Conservation (phyloP, 225 moss, liverwort and hornwort genomes). For the Bryum argenteum region DNA sequence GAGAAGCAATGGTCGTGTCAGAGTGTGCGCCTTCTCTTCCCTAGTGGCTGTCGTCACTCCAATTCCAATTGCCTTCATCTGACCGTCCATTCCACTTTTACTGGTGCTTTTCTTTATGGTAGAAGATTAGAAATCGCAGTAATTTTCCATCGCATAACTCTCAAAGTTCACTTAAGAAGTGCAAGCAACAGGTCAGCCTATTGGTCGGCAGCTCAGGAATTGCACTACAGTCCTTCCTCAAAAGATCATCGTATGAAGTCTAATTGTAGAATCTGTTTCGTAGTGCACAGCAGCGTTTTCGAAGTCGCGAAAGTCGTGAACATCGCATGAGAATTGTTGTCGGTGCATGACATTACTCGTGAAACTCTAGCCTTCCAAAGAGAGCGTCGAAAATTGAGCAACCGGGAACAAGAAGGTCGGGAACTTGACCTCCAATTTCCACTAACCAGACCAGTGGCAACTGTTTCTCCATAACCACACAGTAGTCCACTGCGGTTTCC, state of each 20-base stretch:
- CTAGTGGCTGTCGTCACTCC: conserved; percentile 40
- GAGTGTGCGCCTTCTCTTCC: conserved; percentile 33
- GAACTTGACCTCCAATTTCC: conserved; percentile 19
- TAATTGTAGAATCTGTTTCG: neutral
- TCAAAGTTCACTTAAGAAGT: conserved; percentile 20
- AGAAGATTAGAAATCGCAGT: neutral
- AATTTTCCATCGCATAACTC: conserved; percentile 25
- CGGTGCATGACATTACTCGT: neutral
- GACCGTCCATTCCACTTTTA: conserved; percentile 35
- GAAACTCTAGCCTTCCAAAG: neutral
- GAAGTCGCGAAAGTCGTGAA: neutral
- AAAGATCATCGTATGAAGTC: neutral
- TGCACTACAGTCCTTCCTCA: neutral
- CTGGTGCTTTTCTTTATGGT: neutral
- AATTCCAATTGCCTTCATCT: conserved; percentile 24
- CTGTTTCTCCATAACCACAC: conserved; percentile 22
- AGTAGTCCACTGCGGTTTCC: neutral
- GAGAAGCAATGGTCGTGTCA: conserved; percentile 35
- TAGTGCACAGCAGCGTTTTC: neutral
- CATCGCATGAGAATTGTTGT: neutral
- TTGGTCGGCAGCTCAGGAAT: conserved; percentile 7
- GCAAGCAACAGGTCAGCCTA: conserved; percentile 24
- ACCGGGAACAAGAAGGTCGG: conserved; percentile 12
- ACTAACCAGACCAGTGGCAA: conserved; percentile 12
- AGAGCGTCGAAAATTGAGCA: neutral